phyloP scores from a whole-genome alignment of 164 flowering plant genomes.

The Saururus chinensis region DNA sequence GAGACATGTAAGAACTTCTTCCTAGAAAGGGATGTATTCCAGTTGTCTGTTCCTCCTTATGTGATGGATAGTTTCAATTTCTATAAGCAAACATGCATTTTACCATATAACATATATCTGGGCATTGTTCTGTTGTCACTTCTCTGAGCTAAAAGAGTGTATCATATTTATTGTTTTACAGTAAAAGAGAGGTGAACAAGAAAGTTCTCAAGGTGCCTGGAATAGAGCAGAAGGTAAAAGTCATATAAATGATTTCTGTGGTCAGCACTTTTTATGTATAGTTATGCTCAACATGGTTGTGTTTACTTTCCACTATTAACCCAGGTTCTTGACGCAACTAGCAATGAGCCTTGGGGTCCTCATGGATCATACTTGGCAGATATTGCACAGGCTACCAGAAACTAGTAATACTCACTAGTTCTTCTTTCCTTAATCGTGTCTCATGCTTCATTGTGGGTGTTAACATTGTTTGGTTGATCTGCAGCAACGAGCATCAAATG shows the following conservation, averaged over 20 bases:
- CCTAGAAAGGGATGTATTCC: neutral
- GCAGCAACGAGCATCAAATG: slow-evolving; percentile 94
- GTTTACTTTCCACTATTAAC: neutral
- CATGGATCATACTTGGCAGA: slow-evolving; percentile 94
- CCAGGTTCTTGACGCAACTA: slow-evolving; percentile 98
- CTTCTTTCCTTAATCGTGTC: neutral
- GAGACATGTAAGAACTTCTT: slow-evolving; percentile 68
- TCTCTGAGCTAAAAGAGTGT: neutral
- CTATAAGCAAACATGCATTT: neutral
- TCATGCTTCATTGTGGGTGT: neutral
- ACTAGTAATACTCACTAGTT: slow-evolving; percentile 44
- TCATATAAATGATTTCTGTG: neutral
- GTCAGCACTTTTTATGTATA: too few species aligned
- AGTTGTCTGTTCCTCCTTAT: neutral
- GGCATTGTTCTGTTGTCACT: neutral
- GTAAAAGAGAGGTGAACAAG: slow-evolving; percentile 96
- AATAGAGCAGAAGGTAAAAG: slow-evolving; percentile 82
- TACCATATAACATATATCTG: neutral
- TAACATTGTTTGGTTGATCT: slow-evolving; percentile 4
- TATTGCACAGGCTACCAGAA: slow-evolving; percentile 87
- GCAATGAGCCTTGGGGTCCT: slow-evolving; percentile 99
- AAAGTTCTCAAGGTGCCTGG: slow-evolving; percentile 96
- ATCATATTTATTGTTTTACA: slow-evolving; percentile 27
- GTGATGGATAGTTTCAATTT: too few species aligned
- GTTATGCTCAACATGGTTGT: neutral